Conservation (phyloP, 139 green algal genomes). For the Tetraselmis chui region DNA sequence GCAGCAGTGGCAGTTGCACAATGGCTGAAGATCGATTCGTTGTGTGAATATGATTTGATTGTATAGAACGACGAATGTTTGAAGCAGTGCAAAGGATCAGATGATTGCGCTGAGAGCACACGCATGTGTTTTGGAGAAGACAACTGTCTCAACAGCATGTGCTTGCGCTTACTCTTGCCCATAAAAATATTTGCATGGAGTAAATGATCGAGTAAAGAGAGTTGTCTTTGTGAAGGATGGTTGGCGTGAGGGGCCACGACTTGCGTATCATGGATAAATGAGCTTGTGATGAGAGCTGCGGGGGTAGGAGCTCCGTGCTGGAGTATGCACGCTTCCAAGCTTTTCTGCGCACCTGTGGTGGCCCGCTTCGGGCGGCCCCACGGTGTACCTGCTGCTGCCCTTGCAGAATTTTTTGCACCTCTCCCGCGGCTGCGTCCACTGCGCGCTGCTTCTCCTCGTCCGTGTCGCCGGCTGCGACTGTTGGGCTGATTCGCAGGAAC, state of each 20-base stretch:
- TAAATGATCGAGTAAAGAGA: neutral
- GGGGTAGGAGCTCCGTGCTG: neutral
- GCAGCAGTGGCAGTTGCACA: neutral
- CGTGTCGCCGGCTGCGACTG: constrained; percentile 21
- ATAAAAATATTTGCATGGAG: too few relatives aligned
- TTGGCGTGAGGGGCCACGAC: too few relatives aligned
- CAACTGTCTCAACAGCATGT: too few relatives aligned
- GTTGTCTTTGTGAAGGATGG: neutral
- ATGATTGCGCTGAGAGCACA: too few relatives aligned
- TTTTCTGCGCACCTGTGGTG: too few relatives aligned
- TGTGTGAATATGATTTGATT: too few relatives aligned
- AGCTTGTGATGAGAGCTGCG: neutral
- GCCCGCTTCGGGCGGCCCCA: too few relatives aligned
- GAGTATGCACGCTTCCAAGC: neutral
- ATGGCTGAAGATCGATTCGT: neutral
- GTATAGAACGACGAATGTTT: too few relatives aligned
- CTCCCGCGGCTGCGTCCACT: constrained; percentile 30
- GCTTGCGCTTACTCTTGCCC: too few relatives aligned
- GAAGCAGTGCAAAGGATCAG: too few relatives aligned
- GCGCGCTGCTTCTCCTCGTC: constrained; percentile 32
- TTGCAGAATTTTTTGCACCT: constrained; percentile 31
- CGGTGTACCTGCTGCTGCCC: constrained; percentile 14
- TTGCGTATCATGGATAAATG: neutral
- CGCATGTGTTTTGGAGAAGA: too few relatives aligned
- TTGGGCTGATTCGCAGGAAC: constrained; percentile 35